These are phyloP conservation scores for Populus pruinosa DNA, from an alignment of 345 rosid genomes.

Conservation along the genomic window DNA sequence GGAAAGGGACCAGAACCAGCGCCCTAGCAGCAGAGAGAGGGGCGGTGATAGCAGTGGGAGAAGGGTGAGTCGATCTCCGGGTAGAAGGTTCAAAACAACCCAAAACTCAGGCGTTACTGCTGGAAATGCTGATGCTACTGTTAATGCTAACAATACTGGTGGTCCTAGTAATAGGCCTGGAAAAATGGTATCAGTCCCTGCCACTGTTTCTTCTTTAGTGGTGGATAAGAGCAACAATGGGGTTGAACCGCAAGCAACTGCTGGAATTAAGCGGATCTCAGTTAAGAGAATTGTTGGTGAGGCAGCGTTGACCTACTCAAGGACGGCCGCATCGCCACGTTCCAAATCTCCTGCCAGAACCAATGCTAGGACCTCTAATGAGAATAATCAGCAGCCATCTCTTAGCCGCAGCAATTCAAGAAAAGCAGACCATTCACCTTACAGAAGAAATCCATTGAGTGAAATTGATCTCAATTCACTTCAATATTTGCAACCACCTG, in stretches of 20 bases:
- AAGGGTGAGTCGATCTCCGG: constrained; percentile 83
- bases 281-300: constrained; percentile 65
- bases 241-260: constrained; percentile 17
- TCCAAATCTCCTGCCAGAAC: constrained; percentile 69
- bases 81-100: constrained; percentile 57
- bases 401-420: constrained; percentile 68
- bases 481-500: constrained; percentile 38
- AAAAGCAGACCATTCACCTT: constrained; percentile 82
- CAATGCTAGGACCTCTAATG: constrained; percentile 25
- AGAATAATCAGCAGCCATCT: constrained; percentile 46
- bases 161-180: constrained; percentile 44
- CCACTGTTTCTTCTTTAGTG: constrained; percentile 54
- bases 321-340: constrained; percentile 66
- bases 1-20: constrained; percentile 66
- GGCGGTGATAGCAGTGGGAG: constrained; percentile 41
- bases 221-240: constrained; percentile 46
- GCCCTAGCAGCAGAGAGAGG: constrained; percentile 56
- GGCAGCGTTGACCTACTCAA: constrained; percentile 19
- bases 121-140: constrained; percentile 15
- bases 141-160: constrained; percentile 5
- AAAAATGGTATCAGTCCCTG: constrained; percentile 80
- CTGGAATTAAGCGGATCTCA: constrained; percentile 45
- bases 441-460: constrained; percentile 62
- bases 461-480: constrained; percentile 63
- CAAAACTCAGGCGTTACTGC: neutral